phyloP scores from a whole-genome alignment of 805 yeast genomes.

The Suhomyces tanzawaensis region DNA sequence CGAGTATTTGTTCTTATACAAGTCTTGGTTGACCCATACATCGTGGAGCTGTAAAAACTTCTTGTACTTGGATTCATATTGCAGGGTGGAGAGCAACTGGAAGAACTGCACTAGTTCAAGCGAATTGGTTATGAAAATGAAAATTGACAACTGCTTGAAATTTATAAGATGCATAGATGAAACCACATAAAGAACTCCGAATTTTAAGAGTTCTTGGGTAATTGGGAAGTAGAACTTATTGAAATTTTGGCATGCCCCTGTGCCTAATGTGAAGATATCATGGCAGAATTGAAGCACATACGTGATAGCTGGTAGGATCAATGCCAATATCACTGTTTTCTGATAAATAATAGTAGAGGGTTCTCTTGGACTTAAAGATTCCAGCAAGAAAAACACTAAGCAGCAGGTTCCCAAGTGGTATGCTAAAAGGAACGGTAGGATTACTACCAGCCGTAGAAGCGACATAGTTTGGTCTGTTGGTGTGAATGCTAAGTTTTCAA shows the following conservation, averaged over 20 bases:
- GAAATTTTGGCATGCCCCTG: slow-evolving; percentile 7
- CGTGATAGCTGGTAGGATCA: slow-evolving; percentile 6
- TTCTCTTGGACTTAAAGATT: slow-evolving; percentile 7
- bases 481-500: no score
- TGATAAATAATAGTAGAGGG: slow-evolving; percentile 4
- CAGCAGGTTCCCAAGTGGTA: background rate
- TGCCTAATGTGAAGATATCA: slow-evolving; percentile 12
- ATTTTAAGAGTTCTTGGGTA: slow-evolving; percentile 10
- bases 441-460: background rate
- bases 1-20: slow-evolving; percentile 8
- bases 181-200: slow-evolving; percentile 7
- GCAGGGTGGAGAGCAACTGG: background rate
- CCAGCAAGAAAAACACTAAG: slow-evolving; percentile 7
- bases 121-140: slow-evolving; percentile 9
- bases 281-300: slow-evolving; percentile 10
- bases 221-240: slow-evolving; percentile 15
- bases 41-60: slow-evolving; percentile 17
- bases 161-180: slow-evolving; percentile 2
- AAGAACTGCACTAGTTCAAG: background rate
- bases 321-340: slow-evolving; percentile 11
- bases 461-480: no score
- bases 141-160: slow-evolving; percentile 9
- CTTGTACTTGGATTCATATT: slow-evolving; percentile 12
- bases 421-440: background rate
- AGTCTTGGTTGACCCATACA: slow-evolving; percentile 17